Evolutionary conservation across 2,329 filamentous ascomycete species (phyloP), one percentile per base, ranked within the genome.

Genomic region (Phyllachora maydis): DNA sequence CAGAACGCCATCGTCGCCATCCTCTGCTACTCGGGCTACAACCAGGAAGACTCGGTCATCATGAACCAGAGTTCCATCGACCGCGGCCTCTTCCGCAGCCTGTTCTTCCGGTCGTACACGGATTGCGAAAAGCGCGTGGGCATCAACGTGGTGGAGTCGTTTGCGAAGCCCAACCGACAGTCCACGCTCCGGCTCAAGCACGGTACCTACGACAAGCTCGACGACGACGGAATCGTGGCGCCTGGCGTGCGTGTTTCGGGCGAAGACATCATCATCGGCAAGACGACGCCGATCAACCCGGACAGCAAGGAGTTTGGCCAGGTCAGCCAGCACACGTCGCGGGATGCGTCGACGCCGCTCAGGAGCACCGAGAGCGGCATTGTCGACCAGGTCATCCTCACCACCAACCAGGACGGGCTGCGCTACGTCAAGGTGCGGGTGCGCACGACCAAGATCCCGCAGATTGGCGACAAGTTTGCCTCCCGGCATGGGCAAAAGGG

Each of bases 21-120:
- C 50, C 72, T 82, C 29, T 90, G 78, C 46, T 98, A 98, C 52
- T 92, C 83, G 26, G 88, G 88, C 29, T 98, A 98, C 59, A 98
- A 98, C 50, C 90, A 98, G 47, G 88, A 98, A 81, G 88, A 98
- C 69, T 98, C 88, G 35, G 85, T 98, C 35, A 92, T 98, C 40
- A 95, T 98, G 88, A 98, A 98, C 49, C 88, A 98, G 55, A 93
- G 82, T 54, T 92, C 82, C 49, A 95, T 98, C 40, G 88, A 98
- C 48, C 77, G 88, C 41, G 88, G 88, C 32, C 61, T 98, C 4
- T 98, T 98, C 72, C 69, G 90, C 41, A 93, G 82, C 64, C 54
- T 98, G 26, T 98, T 95, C 59, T 98, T 92, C 65, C 73, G 90
- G 36, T 82, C 85, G 8, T 98, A 98, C 50, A 90, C 82, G 16